Percentiles rank a stretch among this genome's conserved stretches.
phyloP scores from a whole-genome alignment of 768 basidiomycete species.

The Boletus subparvulus region DNA sequence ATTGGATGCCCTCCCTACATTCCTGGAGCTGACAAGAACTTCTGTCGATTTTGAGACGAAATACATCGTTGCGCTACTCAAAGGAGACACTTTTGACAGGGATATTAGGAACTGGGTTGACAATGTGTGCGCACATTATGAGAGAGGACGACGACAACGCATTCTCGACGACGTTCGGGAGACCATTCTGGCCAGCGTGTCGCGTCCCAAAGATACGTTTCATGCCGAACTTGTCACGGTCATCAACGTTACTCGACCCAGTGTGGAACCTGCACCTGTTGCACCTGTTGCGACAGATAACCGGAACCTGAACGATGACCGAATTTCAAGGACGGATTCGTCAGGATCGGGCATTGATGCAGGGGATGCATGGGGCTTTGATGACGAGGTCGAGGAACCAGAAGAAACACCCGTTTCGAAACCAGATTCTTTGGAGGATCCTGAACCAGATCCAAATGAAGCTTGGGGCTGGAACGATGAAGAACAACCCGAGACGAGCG shows the following conservation, averaged over 20 bases:
- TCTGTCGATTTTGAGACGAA: conserved; percentile 67
- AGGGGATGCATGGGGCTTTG: conserved; percentile 52
- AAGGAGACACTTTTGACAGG: conserved; percentile 46
- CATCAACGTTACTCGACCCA: neutral
- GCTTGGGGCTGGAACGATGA: conserved; percentile 79
- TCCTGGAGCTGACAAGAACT: conserved; percentile 53
- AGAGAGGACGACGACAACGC: conserved; percentile 64
- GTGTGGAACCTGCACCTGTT: neutral
- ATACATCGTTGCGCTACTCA: conserved; percentile 50
- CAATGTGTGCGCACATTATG: conserved; percentile 71
- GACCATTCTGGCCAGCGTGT: conserved; percentile 44
- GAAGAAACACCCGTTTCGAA: conserved; percentile 21
- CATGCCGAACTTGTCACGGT: conserved; percentile 19
- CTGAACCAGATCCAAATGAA: conserved; percentile 47
- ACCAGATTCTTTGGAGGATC: conserved; percentile 15
- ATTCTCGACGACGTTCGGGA: conserved; percentile 63
- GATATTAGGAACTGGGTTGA: conserved; percentile 69
- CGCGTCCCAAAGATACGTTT: conserved; percentile 25
- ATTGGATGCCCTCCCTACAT: conserved; percentile 57
- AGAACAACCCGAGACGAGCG: conserved; percentile 30
- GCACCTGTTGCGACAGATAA: conserved; percentile 34
- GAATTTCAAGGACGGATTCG: conserved; percentile 26
- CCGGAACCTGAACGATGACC: conserved; percentile 48
- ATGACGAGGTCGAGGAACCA: conserved; percentile 41
- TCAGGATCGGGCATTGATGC: conserved; percentile 25